Percentiles rank a stretch among this genome's conserved stretches.
Evolutionary conservation across 169 alveolate species (phyloP).

Genomic region (Perkinsus chesapeaki): DNA sequence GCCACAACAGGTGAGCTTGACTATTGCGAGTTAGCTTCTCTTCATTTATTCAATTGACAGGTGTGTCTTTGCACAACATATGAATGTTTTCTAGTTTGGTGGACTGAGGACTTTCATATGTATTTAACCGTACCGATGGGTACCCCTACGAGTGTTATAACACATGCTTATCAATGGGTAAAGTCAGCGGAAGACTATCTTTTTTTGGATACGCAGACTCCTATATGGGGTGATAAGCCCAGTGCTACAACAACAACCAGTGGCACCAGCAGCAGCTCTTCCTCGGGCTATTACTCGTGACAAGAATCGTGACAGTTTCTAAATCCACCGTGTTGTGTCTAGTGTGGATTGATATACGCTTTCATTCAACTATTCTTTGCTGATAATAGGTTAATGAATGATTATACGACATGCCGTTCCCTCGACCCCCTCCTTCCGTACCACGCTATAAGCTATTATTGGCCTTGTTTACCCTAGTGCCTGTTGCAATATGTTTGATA

Average conservation of each 20-base stretch:
- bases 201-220: neutral
- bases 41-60: neutral
- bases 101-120: neutral
- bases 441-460: neutral
- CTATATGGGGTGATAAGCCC: neutral
- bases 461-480: neutral
- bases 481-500: neutral
- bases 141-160: neutral
- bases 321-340: neutral
- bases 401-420: neutral
- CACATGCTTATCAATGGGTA: slow-evolving; percentile 8
- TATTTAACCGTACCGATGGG: slow-evolving; percentile 2
- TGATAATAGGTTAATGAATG: too few relatives aligned
- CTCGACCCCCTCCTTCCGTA: neutral
- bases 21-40: too few relatives aligned
- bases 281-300: neutral
- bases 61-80: neutral
- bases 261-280: neutral
- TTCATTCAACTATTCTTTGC: too few relatives aligned
- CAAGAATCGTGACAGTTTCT: neutral
- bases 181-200: neutral
- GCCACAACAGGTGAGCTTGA: neutral
- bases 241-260: neutral
- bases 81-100: slow-evolving; percentile 6
- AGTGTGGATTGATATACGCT: too few relatives aligned